Conservation (phyloP, 352 stramenopile species). For the Pythium grandisporangium region DNA sequence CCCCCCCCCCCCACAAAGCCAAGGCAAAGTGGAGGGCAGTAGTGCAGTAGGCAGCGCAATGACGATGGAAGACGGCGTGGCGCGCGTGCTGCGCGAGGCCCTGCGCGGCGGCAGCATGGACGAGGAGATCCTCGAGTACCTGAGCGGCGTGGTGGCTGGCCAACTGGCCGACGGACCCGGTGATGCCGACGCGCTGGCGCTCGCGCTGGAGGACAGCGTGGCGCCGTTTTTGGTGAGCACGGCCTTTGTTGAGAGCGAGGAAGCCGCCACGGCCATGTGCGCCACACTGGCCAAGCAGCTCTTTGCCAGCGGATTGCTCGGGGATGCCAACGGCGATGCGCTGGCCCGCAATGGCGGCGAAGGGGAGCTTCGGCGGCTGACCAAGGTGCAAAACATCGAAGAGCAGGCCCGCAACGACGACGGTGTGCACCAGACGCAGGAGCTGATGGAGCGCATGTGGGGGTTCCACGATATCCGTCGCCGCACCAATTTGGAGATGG, state of each 20-base stretch:
- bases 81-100: constrained; percentile 33
- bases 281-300: constrained; percentile 24
- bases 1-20: no score
- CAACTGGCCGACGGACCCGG: constrained; percentile 30
- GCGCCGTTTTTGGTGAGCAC: constrained; percentile 63
- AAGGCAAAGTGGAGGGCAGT: no score
- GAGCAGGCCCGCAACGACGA: constrained; percentile 43
- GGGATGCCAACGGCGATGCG: constrained; percentile 10
- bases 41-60: no score
- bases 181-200: constrained; percentile 23
- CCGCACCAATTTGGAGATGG: constrained; percentile 68
- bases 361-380: constrained; percentile 37
- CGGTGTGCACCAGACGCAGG: constrained; percentile 40
- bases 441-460: constrained; percentile 78
- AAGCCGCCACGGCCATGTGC: constrained; percentile 27
- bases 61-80: constrained; percentile 39
- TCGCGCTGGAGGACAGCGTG: constrained; percentile 44
- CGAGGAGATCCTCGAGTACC: constrained; percentile 62
- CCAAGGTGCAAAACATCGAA: constrained; percentile 60
- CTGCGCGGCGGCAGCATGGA: constrained; percentile 53
- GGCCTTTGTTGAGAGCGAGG: constrained; percentile 34
- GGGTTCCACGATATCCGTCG: constrained; percentile 81
- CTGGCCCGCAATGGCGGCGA: constrained; percentile 8
- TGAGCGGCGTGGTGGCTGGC: constrained; percentile 41
- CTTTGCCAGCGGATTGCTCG: constrained; percentile 14